phyloP scores from a whole-genome alignment of 2,329 filamentous ascomycete species.

The Raffaelea arxii region DNA sequence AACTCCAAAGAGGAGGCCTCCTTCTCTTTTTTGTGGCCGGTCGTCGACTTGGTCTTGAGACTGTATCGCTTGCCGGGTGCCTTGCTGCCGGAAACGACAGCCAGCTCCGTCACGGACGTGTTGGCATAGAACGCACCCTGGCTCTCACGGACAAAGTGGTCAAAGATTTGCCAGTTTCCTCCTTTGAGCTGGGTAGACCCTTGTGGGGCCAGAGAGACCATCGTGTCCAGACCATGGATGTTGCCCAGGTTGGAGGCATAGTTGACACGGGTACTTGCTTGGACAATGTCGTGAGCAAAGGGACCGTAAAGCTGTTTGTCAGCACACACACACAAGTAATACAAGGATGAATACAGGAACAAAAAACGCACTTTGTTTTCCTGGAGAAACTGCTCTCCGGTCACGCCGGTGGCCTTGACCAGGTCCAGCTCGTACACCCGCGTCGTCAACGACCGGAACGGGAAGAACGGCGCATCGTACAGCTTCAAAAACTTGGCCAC shows the following conservation, averaged over 20 bases:
- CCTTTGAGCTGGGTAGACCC: slow-evolving; percentile 70
- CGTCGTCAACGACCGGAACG: slow-evolving; percentile 67
- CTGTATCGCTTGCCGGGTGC: slow-evolving; percentile 28
- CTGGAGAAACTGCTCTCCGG: slow-evolving; percentile 63
- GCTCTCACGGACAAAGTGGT: slow-evolving; percentile 62
- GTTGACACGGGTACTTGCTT: slow-evolving; percentile 86
- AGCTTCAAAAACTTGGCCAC: slow-evolving; percentile 67
- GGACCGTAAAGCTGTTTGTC: slow-evolving; percentile 41
- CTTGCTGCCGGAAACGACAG: neutral
- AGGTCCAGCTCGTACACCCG: slow-evolving; percentile 60
- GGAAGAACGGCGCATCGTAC: slow-evolving; percentile 75
- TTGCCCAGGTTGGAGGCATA: slow-evolving; percentile 82
- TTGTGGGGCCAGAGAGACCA: slow-evolving; percentile 79
- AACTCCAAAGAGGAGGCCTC: slow-evolving; percentile 40
- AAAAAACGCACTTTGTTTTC: slow-evolving; percentile 49
- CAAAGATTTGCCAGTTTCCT: slow-evolving; percentile 93
- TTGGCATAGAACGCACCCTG: slow-evolving; percentile 53
- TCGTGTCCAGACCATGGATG: slow-evolving; percentile 70
- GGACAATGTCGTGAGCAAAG: slow-evolving; percentile 75
- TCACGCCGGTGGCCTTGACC: slow-evolving; percentile 53
- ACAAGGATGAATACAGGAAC: neutral
- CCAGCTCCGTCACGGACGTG: slow-evolving; percentile 45
- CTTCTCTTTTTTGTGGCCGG: slow-evolving; percentile 12
- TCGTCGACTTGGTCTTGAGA: slow-evolving; percentile 26
- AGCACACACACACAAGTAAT: neutral